Conservation (phyloP, 2,329 filamentous ascomycete species). For the Pyrenophora graminea region DNA sequence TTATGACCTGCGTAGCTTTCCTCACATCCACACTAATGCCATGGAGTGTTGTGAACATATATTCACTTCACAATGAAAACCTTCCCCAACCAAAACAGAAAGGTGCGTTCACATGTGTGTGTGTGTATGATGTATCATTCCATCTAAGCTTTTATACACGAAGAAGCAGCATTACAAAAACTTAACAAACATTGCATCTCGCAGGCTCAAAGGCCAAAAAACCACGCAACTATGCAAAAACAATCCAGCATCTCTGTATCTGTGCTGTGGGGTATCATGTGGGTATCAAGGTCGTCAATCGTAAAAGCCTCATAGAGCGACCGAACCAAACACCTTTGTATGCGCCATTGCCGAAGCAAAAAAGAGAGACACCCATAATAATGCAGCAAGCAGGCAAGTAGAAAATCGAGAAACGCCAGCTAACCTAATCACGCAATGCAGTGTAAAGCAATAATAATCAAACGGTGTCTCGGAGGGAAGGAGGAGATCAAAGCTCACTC, state of each 20-base stretch:
- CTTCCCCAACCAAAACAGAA: no score
- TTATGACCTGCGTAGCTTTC: no score
- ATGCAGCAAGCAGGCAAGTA: not conserved
- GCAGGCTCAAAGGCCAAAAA: not conserved
- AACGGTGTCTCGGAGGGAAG: not conserved
- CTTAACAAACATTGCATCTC: no score
- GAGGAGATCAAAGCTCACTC: conserved; percentile 1
- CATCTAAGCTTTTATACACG: no score
- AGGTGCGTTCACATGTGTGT: no score
- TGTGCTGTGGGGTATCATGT: conserved; percentile 12
- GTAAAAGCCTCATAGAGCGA: conserved; percentile 14
- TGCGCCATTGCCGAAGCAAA: conserved; percentile 7
- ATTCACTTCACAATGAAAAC: no score
- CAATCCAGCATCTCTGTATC: conserved; percentile 12
- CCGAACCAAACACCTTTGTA: conserved; percentile 14
- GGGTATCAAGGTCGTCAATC: conserved; percentile 22
- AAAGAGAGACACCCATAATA: not conserved
- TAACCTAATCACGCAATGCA: conserved; percentile 2
- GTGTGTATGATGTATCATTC: no score
- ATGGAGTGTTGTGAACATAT: no score
- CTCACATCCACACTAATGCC: no score
- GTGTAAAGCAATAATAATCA: conserved; percentile 3
- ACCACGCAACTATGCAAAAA: not conserved
- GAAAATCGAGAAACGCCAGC: not conserved
- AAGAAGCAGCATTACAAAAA: no score